phyloP scores from a whole-genome alignment of 768 basidiomycete species.

The Cyclocybe aegerita region DNA sequence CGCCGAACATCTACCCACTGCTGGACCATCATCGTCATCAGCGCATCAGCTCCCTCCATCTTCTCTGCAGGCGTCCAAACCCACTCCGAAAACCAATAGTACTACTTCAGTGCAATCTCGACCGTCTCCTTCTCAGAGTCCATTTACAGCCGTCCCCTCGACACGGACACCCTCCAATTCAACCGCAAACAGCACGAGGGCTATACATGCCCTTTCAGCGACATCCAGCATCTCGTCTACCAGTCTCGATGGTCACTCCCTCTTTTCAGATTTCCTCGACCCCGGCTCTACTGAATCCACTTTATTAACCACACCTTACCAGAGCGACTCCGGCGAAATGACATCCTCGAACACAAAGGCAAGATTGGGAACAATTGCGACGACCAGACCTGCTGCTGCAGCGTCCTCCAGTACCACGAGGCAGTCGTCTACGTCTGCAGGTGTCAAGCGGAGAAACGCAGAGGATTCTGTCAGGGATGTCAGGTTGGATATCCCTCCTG shows the following conservation, averaged over 20 bases:
- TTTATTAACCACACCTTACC: conserved; percentile 5
- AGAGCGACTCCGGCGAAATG: conserved; percentile 32
- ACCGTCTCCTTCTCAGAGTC: conserved; percentile 2
- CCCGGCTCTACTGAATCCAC: conserved; percentile 16
- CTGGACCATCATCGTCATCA: conserved; percentile 2
- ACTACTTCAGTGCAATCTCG: too few species aligned
- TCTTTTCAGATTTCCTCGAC: conserved; percentile 32
- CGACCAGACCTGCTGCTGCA: background rate
- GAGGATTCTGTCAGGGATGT: too few species aligned
- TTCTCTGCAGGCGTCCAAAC: too few species aligned
- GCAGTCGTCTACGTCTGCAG: too few species aligned
- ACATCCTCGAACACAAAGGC: conserved; percentile 15
- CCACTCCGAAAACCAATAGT: too few species aligned
- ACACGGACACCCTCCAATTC: conserved; percentile 24
- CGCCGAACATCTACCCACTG: conserved; percentile 9
- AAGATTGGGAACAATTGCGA: background rate
- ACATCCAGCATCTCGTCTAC: conserved; percentile 31
- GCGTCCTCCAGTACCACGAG: background rate
- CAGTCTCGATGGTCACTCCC: conserved; percentile 38
- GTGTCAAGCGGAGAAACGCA: too few species aligned
- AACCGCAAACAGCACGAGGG: conserved; percentile 8
- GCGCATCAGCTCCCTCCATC: background rate
- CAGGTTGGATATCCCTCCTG: too few species aligned
- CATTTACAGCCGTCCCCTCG: conserved; percentile 19
- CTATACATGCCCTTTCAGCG: conserved; percentile 25